Evolutionary conservation across 164 flowering plant species (phyloP).

Genomic region (Houttuynia cordata): DNA sequence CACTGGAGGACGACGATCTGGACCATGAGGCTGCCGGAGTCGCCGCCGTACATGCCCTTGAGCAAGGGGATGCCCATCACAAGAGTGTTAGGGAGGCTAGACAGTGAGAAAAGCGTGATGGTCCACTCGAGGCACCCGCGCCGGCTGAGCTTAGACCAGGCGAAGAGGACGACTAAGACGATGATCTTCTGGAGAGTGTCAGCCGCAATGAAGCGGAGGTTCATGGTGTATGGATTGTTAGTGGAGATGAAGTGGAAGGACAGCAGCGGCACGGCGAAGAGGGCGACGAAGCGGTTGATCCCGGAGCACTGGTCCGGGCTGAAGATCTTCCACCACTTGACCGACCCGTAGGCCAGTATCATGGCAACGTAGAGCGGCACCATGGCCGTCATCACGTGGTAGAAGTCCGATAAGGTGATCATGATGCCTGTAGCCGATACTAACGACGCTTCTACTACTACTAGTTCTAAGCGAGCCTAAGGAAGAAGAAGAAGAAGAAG

Average conservation of each 20-base stretch:
- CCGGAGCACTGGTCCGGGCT: conserved; percentile 91
- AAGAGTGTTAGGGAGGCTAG: conserved; percentile 84
- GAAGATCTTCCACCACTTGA: conserved; percentile 95
- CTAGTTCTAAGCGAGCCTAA: conserved; percentile 2
- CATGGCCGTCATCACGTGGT: conserved; percentile 92
- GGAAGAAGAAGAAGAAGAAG: background rate
- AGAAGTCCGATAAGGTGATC: conserved; percentile 62
- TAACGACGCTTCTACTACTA: background rate
- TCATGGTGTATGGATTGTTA: conserved; percentile 79
- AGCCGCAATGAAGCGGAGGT: conserved; percentile 72
- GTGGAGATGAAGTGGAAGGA: conserved; percentile 84
- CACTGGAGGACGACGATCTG: conserved; percentile 89
- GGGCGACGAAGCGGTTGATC: conserved; percentile 87
- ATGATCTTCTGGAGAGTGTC: conserved; percentile 81
- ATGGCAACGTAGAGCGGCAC: conserved; percentile 97
- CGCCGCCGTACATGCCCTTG: conserved; percentile 81
- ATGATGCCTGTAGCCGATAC: conserved; percentile 21
- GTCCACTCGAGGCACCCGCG: conserved; percentile 72
- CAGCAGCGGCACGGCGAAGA: conserved; percentile 87
- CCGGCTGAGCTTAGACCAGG: conserved; percentile 46
- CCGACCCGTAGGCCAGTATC: conserved; percentile 91
- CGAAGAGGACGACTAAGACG: conserved; percentile 31
- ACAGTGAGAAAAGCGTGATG: conserved; percentile 71
- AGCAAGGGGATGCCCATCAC: conserved; percentile 92
- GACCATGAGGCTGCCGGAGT: conserved; percentile 70